Evolutionary conservation across 441 rosid genomes (phyloP).

Genomic region (Corymbia citriodora): DNA sequence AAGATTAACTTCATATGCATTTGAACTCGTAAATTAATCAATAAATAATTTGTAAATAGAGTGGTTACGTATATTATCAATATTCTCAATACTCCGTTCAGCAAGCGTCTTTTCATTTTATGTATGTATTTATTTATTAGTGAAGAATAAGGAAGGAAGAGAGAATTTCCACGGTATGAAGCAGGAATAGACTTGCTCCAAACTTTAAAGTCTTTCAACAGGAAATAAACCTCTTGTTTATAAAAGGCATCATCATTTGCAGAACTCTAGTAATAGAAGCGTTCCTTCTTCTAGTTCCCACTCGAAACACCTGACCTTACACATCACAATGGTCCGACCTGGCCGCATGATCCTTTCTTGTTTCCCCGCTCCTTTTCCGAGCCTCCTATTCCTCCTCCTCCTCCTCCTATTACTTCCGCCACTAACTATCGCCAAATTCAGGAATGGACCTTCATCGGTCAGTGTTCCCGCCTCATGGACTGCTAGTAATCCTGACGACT

Average conservation of each 20-base stretch:
- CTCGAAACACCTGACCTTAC: rapidly evolving
- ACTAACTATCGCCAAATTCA: neutral
- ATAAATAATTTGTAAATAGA: too few species aligned
- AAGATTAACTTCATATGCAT: too few species aligned
- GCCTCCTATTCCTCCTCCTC: neutral
- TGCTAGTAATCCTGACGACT: rapidly evolving
- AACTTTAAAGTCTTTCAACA: rapidly evolving
- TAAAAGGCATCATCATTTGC: rapidly evolving
- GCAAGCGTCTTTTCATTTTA: rapidly evolving
- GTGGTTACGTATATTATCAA: too few species aligned
- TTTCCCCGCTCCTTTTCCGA: rapidly evolving
- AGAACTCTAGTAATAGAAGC: rapidly evolving
- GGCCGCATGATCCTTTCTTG: rapidly evolving
- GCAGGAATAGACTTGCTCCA: neutral
- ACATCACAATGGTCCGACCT: rapidly evolving
- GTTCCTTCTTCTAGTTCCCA: rapidly evolving
- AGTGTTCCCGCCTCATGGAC: rapidly evolving
- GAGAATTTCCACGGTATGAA: rapidly evolving
- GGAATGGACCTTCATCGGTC: rapidly evolving
- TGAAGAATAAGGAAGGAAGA: too few species aligned
- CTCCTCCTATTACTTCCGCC: neutral
- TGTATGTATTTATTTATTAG: too few species aligned
- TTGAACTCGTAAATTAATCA: rapidly evolving
- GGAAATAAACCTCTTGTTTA: too few species aligned
- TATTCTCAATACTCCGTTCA: neutral